Evolutionary conservation across 495 filamentous ascomycete genomes (phyloP).

Genomic region (Hypomontagnella submonticulosa): DNA sequence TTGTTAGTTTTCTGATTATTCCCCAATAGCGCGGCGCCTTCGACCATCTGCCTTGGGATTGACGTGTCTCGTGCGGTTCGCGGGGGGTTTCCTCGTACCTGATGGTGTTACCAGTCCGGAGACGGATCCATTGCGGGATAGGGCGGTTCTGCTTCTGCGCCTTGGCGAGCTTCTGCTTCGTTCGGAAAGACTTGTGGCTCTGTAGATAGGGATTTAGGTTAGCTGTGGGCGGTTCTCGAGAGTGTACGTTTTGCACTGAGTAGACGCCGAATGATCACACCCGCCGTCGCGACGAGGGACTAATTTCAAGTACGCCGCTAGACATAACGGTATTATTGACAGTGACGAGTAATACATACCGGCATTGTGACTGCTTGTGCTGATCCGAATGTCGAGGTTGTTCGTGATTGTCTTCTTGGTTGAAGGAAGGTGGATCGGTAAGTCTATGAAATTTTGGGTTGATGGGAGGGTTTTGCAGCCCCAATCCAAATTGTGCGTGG

Average conservation of each 20-base stretch:
- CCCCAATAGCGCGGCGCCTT: conserved; percentile 2
- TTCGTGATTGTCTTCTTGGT: conserved; percentile 52
- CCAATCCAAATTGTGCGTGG: conserved; percentile 53
- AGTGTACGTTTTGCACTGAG: not conserved
- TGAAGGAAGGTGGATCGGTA: conserved; percentile 47
- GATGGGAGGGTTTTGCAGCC: conserved; percentile 50
- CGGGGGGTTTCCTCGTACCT: conserved; percentile 68
- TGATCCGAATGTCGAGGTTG: conserved; percentile 54
- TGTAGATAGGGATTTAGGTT: conserved; percentile 54
- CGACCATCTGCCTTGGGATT: conserved; percentile 6
- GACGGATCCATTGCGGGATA: conserved; percentile 99
- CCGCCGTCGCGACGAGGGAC: conserved; percentile 8
- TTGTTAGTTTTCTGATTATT: conserved; percentile 18
- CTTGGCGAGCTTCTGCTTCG: conserved; percentile 99
- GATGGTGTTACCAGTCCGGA: conserved; percentile 98
- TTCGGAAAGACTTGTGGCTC: conserved; percentile 99
- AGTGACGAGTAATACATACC: conserved; percentile 66
- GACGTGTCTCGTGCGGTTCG: conserved; percentile 11
- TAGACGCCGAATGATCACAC: not conserved
- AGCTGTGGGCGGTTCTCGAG: conserved; percentile 14
- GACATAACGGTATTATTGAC: not conserved
- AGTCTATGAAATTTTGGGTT: conserved; percentile 44
- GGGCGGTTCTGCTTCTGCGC: conserved; percentile 99
- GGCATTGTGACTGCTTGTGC: conserved; percentile 79
- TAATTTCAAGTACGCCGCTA: not conserved